A percentile compares a stretch with the other conserved stretches of the same genome.
Conservation (phyloP, 2,329 filamentous ascomycete genomes). For the Cladosporium velox region DNA sequence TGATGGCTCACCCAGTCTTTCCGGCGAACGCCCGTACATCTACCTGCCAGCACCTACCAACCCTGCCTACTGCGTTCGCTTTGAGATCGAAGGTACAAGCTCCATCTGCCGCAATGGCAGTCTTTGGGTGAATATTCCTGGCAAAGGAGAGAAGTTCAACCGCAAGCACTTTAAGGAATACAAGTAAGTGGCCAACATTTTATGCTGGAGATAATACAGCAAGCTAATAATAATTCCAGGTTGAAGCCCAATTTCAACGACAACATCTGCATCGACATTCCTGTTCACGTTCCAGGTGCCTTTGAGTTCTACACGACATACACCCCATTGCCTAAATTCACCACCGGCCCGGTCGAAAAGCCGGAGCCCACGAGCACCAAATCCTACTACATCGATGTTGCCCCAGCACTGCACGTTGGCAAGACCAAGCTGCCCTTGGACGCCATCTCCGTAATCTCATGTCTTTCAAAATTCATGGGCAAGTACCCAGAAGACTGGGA, state of each 20-base stretch:
- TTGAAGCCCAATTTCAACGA: constrained; percentile 90
- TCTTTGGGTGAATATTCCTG: constrained; percentile 94
- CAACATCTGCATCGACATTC: constrained; percentile 84
- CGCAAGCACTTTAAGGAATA: constrained; percentile 81
- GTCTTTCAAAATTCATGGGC: constrained; percentile 98
- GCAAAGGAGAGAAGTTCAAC: constrained; percentile 71
- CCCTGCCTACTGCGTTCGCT: constrained; percentile 75
- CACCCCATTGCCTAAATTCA: constrained; percentile 78
- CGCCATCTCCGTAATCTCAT: constrained; percentile 86
- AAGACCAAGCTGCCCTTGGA: constrained; percentile 76
- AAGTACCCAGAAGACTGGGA: constrained; percentile 89
- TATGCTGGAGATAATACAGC: neutral
- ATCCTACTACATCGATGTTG: constrained; percentile 91
- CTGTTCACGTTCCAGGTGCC: constrained; percentile 78
- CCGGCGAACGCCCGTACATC: constrained; percentile 74
- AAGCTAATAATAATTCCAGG: constrained; percentile 51
- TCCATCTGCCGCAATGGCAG: constrained; percentile 94
- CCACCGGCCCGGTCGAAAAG: constrained; percentile 54
- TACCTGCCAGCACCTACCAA: constrained; percentile 79
- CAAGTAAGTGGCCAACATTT: constrained; percentile 65
- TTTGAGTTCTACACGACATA: constrained; percentile 96
- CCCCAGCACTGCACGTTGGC: constrained; percentile 74
- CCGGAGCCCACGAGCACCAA: constrained; percentile 62
- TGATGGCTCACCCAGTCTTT: constrained; percentile 85
- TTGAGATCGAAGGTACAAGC: constrained; percentile 90